Conservation (phyloP, 345 rosid species). For the Atalantia buxifolia region DNA sequence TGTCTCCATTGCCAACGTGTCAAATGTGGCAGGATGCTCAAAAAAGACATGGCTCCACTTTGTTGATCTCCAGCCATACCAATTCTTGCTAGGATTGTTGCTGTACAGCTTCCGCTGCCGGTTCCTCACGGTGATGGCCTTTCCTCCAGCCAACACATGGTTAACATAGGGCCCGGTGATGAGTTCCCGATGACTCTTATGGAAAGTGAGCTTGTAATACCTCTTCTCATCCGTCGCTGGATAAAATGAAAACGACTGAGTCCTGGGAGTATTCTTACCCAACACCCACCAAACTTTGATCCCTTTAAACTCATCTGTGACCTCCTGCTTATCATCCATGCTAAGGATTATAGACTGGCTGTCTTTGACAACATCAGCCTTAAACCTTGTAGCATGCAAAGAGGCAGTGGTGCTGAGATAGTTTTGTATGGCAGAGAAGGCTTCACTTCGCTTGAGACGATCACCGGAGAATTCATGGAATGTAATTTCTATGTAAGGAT, state of each 20-base stretch:
- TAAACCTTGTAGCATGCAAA: constrained; percentile 24
- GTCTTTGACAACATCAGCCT: constrained; percentile 18
- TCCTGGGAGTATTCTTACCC: neutral
- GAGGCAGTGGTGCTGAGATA: constrained; percentile 28
- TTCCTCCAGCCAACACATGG: constrained; percentile 23
- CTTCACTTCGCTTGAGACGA: constrained; percentile 21
- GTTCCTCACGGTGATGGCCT: constrained; percentile 4
- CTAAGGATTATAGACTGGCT: constrained; percentile 19
- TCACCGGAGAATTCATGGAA: constrained; percentile 27
- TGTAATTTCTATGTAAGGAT: constrained; percentile 30
- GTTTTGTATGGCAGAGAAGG: constrained; percentile 24
- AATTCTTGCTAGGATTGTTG: constrained; percentile 13
- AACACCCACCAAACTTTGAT: constrained; percentile 21
- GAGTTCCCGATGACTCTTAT: constrained; percentile 16
- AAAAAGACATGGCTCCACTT: constrained; percentile 18
- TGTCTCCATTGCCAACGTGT: constrained; percentile 61
- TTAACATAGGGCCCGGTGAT: constrained; percentile 13
- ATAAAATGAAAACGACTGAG: constrained; percentile 7
- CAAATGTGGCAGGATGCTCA: constrained; percentile 55
- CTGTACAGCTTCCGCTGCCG: constrained; percentile 29
- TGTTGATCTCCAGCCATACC: neutral
- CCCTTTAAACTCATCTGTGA: constrained; percentile 21
- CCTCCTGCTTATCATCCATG: constrained; percentile 20
- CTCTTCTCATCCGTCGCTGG: constrained; percentile 14
- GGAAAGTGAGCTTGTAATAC: constrained; percentile 27